These are phyloP conservation scores for Russula earlei DNA, from an alignment of 768 basidiomycete species.

Conservation along the genomic window DNA sequence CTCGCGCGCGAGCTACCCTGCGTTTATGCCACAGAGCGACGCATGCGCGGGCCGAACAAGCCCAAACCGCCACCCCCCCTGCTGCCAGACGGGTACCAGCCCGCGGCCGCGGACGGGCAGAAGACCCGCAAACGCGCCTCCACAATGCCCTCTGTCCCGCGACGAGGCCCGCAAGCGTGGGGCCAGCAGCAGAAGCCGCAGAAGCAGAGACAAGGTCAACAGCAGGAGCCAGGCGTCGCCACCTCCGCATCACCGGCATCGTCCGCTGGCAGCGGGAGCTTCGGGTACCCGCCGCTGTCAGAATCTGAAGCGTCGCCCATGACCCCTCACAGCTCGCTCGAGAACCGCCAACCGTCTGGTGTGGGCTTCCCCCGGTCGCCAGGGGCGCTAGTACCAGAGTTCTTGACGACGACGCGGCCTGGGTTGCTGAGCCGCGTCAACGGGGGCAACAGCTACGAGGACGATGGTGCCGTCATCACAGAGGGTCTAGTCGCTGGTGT, in stretches of 20 bases:
- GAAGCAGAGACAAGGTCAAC: not conserved
- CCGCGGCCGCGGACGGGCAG: not conserved
- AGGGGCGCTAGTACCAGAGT: not conserved
- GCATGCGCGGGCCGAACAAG: conserved; percentile 55
- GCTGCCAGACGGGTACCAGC: not conserved
- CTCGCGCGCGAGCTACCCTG: conserved; percentile 46
- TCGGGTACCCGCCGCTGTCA: not conserved
- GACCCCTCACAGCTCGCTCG: conserved; percentile 13
- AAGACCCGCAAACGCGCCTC: conserved; percentile 9
- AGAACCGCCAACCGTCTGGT: not conserved
- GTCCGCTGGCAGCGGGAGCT: conserved; percentile 5
- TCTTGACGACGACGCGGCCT: not conserved
- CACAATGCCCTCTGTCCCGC: conserved; percentile 12
- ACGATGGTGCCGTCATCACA: not conserved
- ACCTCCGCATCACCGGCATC: conserved; percentile 8
- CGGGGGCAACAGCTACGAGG: not conserved
- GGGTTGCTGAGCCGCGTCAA: not conserved
- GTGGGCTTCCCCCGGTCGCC: not conserved
- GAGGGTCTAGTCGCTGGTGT: not conserved
- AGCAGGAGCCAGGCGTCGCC: not conserved
- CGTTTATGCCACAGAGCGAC: conserved; percentile 58
- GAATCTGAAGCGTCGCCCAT: conserved; percentile 16
- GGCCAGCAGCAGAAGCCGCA: not conserved
- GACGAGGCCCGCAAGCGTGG: not conserved
- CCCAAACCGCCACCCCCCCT: conserved; percentile 27